Conservation (phyloP, 208 protist species). For the Trypanosoma congolense region DNA sequence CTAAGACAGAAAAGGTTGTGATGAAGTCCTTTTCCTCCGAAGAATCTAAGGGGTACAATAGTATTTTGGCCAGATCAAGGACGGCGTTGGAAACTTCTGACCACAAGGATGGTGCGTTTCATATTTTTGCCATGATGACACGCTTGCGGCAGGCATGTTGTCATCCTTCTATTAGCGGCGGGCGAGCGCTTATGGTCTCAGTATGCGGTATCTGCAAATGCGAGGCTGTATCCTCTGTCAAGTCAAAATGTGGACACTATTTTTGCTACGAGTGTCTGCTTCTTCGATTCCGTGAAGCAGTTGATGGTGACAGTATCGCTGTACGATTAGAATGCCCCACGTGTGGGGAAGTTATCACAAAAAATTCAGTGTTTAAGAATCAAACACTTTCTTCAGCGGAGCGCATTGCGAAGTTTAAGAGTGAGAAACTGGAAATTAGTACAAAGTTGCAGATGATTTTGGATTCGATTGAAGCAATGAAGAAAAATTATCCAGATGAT, state of each 20-base stretch:
- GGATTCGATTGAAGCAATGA: conserved; percentile 64
- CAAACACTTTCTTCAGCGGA: conserved; percentile 47
- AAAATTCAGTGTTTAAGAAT: conserved; percentile 61
- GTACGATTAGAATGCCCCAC: conserved; percentile 54
- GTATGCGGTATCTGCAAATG: conserved; percentile 79
- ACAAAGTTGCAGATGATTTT: conserved; percentile 86
- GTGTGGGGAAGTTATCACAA: conserved; percentile 40
- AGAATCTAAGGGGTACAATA: conserved; percentile 86
- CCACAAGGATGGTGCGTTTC: conserved; percentile 59
- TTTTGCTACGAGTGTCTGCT: conserved; percentile 88
- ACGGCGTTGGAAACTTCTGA: conserved; percentile 64
- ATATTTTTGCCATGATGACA: conserved; percentile 93
- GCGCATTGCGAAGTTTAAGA: conserved; percentile 71
- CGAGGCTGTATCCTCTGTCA: conserved; percentile 44
- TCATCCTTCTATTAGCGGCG: conserved; percentile 85
- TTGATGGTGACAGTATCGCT: conserved; percentile 69
- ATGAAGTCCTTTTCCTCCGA: conserved; percentile 58
- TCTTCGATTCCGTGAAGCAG: conserved; percentile 66
- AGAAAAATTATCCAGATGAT: conserved; percentile 52
- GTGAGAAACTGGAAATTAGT: conserved; percentile 62
- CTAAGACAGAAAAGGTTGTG: conserved; percentile 66
- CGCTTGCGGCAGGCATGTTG: conserved; percentile 91
- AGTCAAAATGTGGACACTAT: conserved; percentile 75
- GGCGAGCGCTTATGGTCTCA: conserved; percentile 44
- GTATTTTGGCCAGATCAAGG: conserved; percentile 70